Percentiles rank a stretch among this genome's conserved stretches.
phyloP scores from a whole-genome alignment of 495 filamentous ascomycete species.

The Penicillium longicatenatum region DNA sequence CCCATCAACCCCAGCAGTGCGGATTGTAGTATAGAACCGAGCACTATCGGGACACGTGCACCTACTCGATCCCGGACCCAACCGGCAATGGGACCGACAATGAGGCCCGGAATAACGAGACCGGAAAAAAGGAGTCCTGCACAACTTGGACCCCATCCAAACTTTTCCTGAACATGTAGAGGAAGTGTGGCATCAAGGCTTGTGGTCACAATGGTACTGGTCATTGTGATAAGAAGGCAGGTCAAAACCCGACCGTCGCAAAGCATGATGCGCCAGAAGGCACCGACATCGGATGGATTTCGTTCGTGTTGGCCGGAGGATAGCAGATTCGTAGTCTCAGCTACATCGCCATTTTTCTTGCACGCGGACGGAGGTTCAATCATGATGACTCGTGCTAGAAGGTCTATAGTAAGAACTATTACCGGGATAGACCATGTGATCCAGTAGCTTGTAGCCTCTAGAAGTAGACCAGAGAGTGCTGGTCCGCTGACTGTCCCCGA shows the following conservation, averaged over 20 bases:
- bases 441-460: conserved; percentile 29
- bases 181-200: conserved; percentile 17
- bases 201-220: background rate
- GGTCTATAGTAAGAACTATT: conserved; percentile 23
- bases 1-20: background rate
- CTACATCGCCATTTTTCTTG: too few species aligned
- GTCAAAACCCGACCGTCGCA: background rate
- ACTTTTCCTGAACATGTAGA: conserved; percentile 5
- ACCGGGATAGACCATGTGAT: conserved; percentile 24
- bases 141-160: conserved; percentile 11
- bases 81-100: conserved; percentile 16
- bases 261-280: background rate
- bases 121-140: conserved; percentile 11
- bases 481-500: conserved; percentile 25
- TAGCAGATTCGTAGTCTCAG: background rate
- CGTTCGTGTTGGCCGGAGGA: background rate
- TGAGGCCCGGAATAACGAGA: conserved; percentile 9
- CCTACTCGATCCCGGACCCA: conserved; percentile 16
- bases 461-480: conserved; percentile 23
- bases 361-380: conserved; percentile 8
- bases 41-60: background rate
- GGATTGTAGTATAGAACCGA: conserved; percentile 2
- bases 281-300: background rate
- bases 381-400: conserved; percentile 14
- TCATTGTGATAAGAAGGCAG: background rate